These are phyloP conservation scores for Schizosaccharomyces octosporus DNA, from an alignment of 805 yeast species.

Conservation along the genomic window DNA sequence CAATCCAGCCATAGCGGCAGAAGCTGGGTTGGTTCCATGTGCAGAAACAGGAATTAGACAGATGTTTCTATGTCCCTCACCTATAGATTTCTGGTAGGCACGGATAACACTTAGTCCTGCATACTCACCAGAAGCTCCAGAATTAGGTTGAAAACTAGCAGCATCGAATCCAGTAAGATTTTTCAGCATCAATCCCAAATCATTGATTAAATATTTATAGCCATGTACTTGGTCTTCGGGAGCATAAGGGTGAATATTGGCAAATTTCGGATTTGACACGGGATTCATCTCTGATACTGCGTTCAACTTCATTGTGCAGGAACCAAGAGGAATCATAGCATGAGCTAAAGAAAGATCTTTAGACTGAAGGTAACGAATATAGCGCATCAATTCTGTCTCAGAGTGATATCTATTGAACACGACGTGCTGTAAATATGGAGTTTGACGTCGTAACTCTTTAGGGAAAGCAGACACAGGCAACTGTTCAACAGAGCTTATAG, in stretches of 20 bases:
- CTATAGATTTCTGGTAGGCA: conserved; percentile 37
- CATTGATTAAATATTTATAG: conserved; percentile 46
- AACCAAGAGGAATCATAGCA: conserved; percentile 92
- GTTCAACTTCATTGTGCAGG: conserved; percentile 94
- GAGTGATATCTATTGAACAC: conserved; percentile 77
- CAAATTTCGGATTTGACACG: conserved; percentile 81
- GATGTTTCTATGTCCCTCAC: conserved; percentile 51
- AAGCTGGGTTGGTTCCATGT: conserved; percentile 96
- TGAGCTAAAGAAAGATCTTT: conserved; percentile 84
- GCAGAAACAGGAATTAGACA: conserved; percentile 93
- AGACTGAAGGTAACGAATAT: conserved; percentile 57
- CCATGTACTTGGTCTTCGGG: conserved; percentile 80
- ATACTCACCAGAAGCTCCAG: conserved; percentile 97
- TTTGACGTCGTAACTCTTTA: conserved; percentile 11
- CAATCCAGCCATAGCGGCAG: conserved; percentile 91
- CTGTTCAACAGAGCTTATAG: neutral
- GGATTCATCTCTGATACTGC: conserved; percentile 90
- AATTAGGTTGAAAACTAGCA: conserved; percentile 81
- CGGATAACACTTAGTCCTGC: conserved; percentile 75
- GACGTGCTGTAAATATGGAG: conserved; percentile 28
- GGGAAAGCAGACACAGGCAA: conserved; percentile 13
- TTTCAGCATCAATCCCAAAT: conserved; percentile 62
- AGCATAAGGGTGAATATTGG: conserved; percentile 73
- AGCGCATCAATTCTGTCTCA: conserved; percentile 85
- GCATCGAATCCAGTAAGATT: conserved; percentile 84